Base-by-base conservation (phyloP, 345 rosid species). In the Streptanthus diversifolius region DNA sequence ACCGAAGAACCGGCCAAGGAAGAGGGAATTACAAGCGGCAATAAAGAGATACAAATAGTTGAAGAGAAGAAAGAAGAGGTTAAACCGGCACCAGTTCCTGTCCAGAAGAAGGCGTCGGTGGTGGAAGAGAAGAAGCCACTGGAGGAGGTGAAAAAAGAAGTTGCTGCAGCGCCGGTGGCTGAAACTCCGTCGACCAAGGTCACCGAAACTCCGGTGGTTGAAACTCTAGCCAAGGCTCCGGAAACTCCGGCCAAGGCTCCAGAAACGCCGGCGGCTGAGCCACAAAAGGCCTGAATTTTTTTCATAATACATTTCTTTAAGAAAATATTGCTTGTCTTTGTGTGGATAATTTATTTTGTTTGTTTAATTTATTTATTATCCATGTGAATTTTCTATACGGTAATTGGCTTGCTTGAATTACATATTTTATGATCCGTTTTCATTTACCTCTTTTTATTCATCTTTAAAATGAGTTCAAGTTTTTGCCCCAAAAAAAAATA, bases 41-140 rank as follows among this genome's bases (percentile, higher is more conserved):
- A 52, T 37, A 79, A 58, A 80, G 81, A 77, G 69, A 79, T 62
- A 63, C 87, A 86, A 63, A 77, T 81, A 30, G 80, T 73, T 0
- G 74, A 78, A 35, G 91, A 81, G 70, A 76, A 84, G 81, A 76
- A 83, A 66, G 80, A 76, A 45, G 84, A 78, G 72, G 71, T 35
- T 49, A 58, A 49, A 56, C 72, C 63, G 19, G 65, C 39, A 5
- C 45, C 49, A 5, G 72, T 57, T 27, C 49, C 64, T 0, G 49
- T 3, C 18, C 49, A 67, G 64, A 64, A 54, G n/a, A 67, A 67
- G 60, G 47, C 45, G 62, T 7, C 17, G 1, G 6, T 24, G 0
- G 72, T 56, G 45, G 78, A 66, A 15, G 78, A 57, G 41, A 40
- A 59, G 73, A 52, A 36, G 17, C 53, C 60, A 19, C n/a, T n/a